A percentile compares a stretch with the other conserved stretches of the same genome.
Conservation (phyloP, 306 rosid species). For the Vigna radiata region DNA sequence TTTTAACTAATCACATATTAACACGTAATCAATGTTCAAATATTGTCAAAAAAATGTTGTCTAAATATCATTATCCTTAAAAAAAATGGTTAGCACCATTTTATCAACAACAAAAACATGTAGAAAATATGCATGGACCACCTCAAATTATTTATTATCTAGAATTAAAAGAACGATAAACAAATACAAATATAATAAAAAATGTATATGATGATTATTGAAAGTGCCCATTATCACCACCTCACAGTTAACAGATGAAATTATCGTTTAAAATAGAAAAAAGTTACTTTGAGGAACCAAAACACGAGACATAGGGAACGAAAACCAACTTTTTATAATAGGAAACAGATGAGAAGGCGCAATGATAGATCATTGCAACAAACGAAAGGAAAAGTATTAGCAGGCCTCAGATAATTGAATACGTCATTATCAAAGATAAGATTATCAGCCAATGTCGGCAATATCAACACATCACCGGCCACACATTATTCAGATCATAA, state of each 20-base stretch:
- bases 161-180: too few species aligned
- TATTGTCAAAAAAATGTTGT: too few species aligned
- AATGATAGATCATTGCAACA: neutral
- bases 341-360: neutral
- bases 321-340: neutral
- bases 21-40: too few species aligned
- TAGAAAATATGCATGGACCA: neutral
- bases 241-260: neutral
- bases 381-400: neutral
- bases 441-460: slow-evolving; percentile 50
- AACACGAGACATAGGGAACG: neutral
- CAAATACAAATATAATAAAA: too few species aligned
- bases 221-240: neutral
- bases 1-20: too few species aligned
- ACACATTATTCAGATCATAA: too few species aligned
- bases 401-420: slow-evolving; percentile 40
- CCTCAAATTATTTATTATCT: too few species aligned
- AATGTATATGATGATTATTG: too few species aligned
- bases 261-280: neutral
- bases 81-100: too few species aligned
- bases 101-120: too few species aligned
- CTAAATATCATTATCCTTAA: too few species aligned
- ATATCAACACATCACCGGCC: slow-evolving; percentile 44
- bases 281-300: neutral
- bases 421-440: slow-evolving; percentile 37